Percentiles rank a stretch among this genome's conserved stretches.
These are phyloP conservation scores for Gracilaria domingensis DNA, from an alignment of 23 red algal species.

Conservation along the genomic window DNA sequence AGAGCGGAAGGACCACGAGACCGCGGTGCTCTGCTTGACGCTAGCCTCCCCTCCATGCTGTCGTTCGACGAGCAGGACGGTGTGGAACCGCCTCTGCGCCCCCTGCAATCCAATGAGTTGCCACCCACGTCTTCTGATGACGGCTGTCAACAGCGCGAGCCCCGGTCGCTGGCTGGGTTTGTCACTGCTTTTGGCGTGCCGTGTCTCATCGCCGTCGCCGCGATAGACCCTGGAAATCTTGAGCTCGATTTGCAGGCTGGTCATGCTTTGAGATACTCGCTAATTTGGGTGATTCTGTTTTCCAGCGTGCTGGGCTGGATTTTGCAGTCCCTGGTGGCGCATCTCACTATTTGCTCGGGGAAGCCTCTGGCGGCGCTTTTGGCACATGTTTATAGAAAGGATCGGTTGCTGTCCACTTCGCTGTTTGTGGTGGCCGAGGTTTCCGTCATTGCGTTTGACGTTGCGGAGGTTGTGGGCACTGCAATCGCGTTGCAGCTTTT, in stretches of 20 bases:
- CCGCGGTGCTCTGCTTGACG: too few species aligned
- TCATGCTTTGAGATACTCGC: conserved; percentile 67
- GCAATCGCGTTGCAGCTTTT: conserved; percentile 85
- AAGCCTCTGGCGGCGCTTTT: conserved; percentile 82
- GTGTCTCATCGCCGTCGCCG: conserved; percentile 72
- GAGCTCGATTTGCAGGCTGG: conserved; percentile 86
- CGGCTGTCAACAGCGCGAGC: not conserved
- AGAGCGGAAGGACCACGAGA: too few species aligned
- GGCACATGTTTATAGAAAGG: conserved; percentile 56
- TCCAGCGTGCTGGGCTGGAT: conserved; percentile 79
- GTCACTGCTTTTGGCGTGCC: conserved; percentile 54
- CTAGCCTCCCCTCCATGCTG: too few species aligned
- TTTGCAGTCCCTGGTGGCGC: conserved; percentile 76
- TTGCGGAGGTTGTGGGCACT: conserved; percentile 95
- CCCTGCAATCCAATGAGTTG: not conserved
- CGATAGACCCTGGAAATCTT: conserved; percentile 85
- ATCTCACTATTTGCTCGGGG: conserved; percentile 78
- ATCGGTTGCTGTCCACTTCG: conserved; percentile 24
- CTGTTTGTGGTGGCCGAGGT: conserved; percentile 76
- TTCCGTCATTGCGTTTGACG: conserved; percentile 87
- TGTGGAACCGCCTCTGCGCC: too few species aligned
- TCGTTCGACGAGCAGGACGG: too few species aligned
- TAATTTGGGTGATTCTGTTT: conserved; percentile 89
- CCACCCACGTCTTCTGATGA: not conserved
- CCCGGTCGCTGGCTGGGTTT: not conserved